Base-by-base conservation (phyloP, 805 yeast genomes). In the Metschnikowia reukaufii region DNA sequence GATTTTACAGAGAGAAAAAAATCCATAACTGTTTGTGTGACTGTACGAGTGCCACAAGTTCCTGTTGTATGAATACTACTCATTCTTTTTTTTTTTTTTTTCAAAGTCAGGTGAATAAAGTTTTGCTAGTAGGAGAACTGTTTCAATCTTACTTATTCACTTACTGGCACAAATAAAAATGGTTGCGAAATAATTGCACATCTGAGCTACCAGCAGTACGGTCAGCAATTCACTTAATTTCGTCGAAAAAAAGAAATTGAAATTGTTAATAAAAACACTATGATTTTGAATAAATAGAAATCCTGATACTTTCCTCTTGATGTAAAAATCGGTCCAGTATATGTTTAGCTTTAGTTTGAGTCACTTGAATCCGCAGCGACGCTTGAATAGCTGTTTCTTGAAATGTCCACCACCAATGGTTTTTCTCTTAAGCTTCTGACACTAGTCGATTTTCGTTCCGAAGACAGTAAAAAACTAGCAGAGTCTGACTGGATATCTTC, bases 1-100 rank as follows among this genome's bases (percentile, higher is more conserved):
- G 41, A 34, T 30, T 35, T 45, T 12, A 45, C 33, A 8, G 48
- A 35, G 16, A 20, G 36, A 5, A 35, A 39, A 23, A 45, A 31
- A 6, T 39, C 44, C n/a, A 39, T 32, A 4, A 45, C 21, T 12
- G 41, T 32, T 20, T 36, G 38, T 2, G 48, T 35, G 20, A 45
- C 19, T 5, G 40, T 39, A 7, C 44, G 44, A n/a, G 48, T 36
- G 15, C 37, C 21, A 27, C 39, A 10, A 17, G 38, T 29, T 5
- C 27, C 27, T 27, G 19, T 33, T 5, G 44, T 35, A 13, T 39
- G n/a, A 19, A 25, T 35, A 37, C 47, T 44, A 32, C 39, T 38
- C 47, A 44, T 44, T n/a, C n/a, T n/a, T n/a, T n/a, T n/a, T n/a
- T n/a, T n/a, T n/a, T n/a, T n/a, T n/a, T n/a, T n/a, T n/a, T n/a